Evolutionary conservation across 352 stramenopile species (phyloP), one percentile per base, ranked within the genome.

Genomic region (Aphanomyces astaci): DNA sequence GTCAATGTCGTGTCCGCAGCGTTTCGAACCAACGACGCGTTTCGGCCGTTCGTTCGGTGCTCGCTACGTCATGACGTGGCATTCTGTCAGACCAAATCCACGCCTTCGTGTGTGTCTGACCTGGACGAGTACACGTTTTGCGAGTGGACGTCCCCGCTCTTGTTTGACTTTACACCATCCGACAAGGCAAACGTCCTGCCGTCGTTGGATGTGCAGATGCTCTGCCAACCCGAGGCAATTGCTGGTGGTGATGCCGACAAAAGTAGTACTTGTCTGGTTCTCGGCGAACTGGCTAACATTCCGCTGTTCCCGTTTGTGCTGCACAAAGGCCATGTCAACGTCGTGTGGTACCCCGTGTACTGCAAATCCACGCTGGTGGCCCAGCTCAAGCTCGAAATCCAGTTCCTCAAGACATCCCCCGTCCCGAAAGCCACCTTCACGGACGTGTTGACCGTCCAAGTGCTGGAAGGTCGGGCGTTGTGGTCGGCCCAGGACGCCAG

Each of bases 221-320:
- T 43, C 7, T 43, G 51, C 9, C 51, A 33, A 22, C 28, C 2
- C n/a, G 30, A 19, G 30, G 33, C 30, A 17, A 59, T 25, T n/a
- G n/a, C n/a, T n/a, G n/a, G n/a, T n/a, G n/a, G n/a, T n/a, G n/a
- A n/a, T n/a, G n/a, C n/a, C n/a, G n/a, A n/a, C n/a, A n/a, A n/a
- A n/a, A n/a, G n/a, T n/a, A n/a, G n/a, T n/a, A n/a, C n/a, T n/a
- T n/a, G n/a, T n/a, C 25, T 10, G 24, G 24, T 45, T 1, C 2
- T 78, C 1, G 78, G 72, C 1, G 70, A 72, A 30, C 56, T 82
- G 30, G 75, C 81, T 19, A n/a, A 59, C 24, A 54, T 83, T 25
- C 78, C 76, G 5, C 60, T 86, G 11, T 82, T 86, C 36, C 76
- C 82, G 49, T 83, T 79, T 36, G 68, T 86, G 5, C 43, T 86